Evolutionary conservation across 2,329 filamentous ascomycete genomes (phyloP), one percentile per base, ranked within the genome.

Genomic region (Cordyceps militaris): DNA sequence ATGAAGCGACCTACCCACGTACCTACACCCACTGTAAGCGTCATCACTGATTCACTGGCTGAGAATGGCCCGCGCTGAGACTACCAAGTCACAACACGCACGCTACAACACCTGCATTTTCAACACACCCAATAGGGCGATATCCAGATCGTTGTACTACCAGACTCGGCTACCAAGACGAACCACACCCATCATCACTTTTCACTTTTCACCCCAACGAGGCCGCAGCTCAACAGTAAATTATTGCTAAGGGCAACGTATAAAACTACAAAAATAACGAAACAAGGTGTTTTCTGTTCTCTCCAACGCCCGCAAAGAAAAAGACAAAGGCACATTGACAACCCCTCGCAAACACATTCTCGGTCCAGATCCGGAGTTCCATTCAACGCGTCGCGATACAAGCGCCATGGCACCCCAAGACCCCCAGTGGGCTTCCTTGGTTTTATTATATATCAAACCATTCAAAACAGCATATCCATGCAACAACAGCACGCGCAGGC

Each of bases 401-500:
- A 36, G 51, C 51, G 42, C 51, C 16, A 34, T 24, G 13, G 19
- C 14, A 14, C 30, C 19, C 28, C 26, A 28, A 3, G 40, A 9
- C 21, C 30, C 9, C 19, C 5, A 43, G 7, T 3, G 4, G 8
- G 5, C 30, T 30, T 46, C 26, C 13, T 14, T 9, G 4, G 23
- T 14, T 24, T n/a, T 19, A 46, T 55, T 11, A 24, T 26, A 34
- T 44, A 23, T 53, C 24, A n/a, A 13, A 57, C 21, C 9, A 32
- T 58, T 69, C 77, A 84, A 64, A 82, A 82, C n/a, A 83, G 66
- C 46, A 74, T 71, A 62, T 84, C 81, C 64, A 84, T 66, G 65
- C 81, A 84, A 70, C 81, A 84, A 66, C 81, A 84, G 67, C 80
- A 83, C 1, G 81, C 81, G 60, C 81, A 65, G 61, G 73, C 73